Percentiles rank a stretch among this genome's conserved stretches.
phyloP scores from a whole-genome alignment of 2,329 filamentous ascomycete genomes.

The Fusarium armeniacum region DNA sequence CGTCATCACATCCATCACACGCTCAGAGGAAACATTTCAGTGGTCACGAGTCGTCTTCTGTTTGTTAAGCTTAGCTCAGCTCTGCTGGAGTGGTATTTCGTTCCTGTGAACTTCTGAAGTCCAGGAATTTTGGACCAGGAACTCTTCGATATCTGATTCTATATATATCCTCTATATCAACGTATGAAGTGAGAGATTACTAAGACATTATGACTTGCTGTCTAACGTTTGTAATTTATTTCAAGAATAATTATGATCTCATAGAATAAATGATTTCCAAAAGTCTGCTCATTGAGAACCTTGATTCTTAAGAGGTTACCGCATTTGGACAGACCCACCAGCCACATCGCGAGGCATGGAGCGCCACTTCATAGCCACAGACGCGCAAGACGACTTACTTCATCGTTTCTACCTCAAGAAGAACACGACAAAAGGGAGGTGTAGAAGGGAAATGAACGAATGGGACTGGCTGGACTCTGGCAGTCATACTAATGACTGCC shows the following conservation, averaged over 20 bases:
- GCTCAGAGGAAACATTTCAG: slow-evolving; percentile 6
- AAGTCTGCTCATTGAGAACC: slow-evolving; percentile 13
- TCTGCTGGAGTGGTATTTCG: background rate
- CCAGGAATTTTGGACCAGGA: background rate
- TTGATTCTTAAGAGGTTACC: slow-evolving; percentile 14
- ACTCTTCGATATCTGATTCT: background rate
- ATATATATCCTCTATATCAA: too few species aligned
- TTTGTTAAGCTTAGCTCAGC: background rate
- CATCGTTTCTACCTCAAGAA: slow-evolving; percentile 1
- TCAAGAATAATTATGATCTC: slow-evolving; percentile 1
- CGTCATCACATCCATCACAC: slow-evolving; percentile 34
- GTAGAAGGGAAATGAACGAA: background rate
- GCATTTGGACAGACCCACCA: slow-evolving; percentile 33
- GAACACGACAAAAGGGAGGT: background rate
- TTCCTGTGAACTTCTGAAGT: background rate
- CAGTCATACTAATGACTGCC: background rate
- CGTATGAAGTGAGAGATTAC: background rate
- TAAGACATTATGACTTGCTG: background rate
- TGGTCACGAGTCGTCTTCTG: slow-evolving; percentile 2
- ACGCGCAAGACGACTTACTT: slow-evolving; percentile 30
- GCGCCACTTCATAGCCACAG: slow-evolving; percentile 43
- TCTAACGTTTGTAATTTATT: background rate
- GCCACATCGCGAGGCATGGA: slow-evolving; percentile 24
- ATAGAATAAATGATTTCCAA: background rate
- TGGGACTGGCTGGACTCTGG: background rate